Evolutionary conservation across 192 early-diverging fungal species (phyloP).

Genomic region (Haplosporangium gracile): DNA sequence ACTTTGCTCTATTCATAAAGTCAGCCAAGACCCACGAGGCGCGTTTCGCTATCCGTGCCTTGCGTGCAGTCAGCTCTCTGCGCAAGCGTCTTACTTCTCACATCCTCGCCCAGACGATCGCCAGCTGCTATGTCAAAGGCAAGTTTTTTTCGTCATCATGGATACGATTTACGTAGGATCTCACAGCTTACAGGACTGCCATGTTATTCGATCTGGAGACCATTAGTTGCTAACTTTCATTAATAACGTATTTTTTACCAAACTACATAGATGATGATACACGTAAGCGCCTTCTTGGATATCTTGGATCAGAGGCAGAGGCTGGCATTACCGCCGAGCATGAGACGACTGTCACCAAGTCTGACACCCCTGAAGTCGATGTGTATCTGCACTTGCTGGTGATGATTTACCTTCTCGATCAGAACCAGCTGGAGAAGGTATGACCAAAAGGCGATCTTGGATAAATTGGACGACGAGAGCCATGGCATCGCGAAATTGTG

Average conservation of each 20-base stretch:
- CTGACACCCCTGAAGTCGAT: slow-evolving; percentile 80
- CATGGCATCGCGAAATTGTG: neutral
- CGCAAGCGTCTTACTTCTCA: slow-evolving; percentile 82
- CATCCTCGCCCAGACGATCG: slow-evolving; percentile 72
- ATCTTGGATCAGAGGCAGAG: slow-evolving; percentile 59
- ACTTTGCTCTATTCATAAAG: slow-evolving; percentile 85
- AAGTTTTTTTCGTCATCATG: slow-evolving; percentile 9
- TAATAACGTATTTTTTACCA: slow-evolving; percentile 11
- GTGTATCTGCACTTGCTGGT: slow-evolving; percentile 87
- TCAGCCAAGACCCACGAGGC: slow-evolving; percentile 88
- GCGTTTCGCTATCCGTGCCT: slow-evolving; percentile 89
- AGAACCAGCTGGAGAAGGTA: slow-evolving; percentile 77
- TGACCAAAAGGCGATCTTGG: neutral
- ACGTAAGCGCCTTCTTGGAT: slow-evolving; percentile 41
- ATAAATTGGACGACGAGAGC: neutral
- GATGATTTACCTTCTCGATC: slow-evolving; percentile 87
- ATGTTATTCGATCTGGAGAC: slow-evolving; percentile 32
- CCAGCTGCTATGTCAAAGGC: slow-evolving; percentile 65
- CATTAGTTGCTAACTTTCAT: slow-evolving; percentile 15
- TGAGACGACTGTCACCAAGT: slow-evolving; percentile 36
- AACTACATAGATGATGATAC: slow-evolving; percentile 39
- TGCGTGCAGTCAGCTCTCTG: slow-evolving; percentile 84
- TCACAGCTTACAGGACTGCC: neutral
- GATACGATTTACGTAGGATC: neutral
- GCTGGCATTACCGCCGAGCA: slow-evolving; percentile 62